These are phyloP conservation scores for Paspalum notatum DNA, from an alignment of 176 grass and related monocot genomes.

Conservation along the genomic window DNA sequence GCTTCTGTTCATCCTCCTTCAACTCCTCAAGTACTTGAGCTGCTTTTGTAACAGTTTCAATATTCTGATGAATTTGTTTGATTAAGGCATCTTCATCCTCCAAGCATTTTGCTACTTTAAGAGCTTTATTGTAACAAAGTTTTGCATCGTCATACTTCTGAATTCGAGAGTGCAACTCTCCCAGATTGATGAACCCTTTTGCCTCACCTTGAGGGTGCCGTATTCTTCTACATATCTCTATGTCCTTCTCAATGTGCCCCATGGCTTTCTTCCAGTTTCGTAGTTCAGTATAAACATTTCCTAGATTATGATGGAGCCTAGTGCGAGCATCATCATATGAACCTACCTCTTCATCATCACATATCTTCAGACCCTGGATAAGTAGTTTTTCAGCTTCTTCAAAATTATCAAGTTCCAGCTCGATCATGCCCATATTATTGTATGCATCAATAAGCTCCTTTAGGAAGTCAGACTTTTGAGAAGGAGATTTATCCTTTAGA, in stretches of 20 bases:
- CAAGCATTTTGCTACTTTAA: conserved; percentile 55
- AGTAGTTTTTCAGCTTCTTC: conserved; percentile 81
- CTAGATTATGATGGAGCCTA: conserved; percentile 93
- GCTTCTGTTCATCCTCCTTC: conserved; percentile 75
- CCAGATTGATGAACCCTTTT: conserved; percentile 93
- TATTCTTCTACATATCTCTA: conserved; percentile 82
- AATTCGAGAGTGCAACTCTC: conserved; percentile 58
- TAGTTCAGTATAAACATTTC: conserved; percentile 80
- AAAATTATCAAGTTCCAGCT: conserved; percentile 85
- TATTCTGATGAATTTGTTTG: conserved; percentile 75
- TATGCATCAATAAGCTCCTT: conserved; percentile 93
- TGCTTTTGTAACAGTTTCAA: conserved; percentile 71
- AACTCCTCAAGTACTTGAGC: conserved; percentile 62
- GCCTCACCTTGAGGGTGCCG: conserved; percentile 84
- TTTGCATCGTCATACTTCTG: conserved; percentile 73
- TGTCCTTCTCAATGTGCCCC: conserved; percentile 76
- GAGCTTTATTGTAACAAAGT: conserved; percentile 75
- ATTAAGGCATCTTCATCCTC: conserved; percentile 81
- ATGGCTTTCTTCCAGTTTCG: conserved; percentile 67
- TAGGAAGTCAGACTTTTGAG: conserved; percentile 51
- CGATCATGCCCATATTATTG: conserved; percentile 96
- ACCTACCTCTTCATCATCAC: conserved; percentile 90
- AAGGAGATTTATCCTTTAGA: conserved; percentile 59
- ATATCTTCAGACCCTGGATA: conserved; percentile 74
- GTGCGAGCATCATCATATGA: conserved; percentile 77